Percentiles rank a stretch among this genome's conserved stretches.
These are phyloP conservation scores for Euphorbia corollata DNA, from an alignment of 441 rosid species.

Conservation along the genomic window DNA sequence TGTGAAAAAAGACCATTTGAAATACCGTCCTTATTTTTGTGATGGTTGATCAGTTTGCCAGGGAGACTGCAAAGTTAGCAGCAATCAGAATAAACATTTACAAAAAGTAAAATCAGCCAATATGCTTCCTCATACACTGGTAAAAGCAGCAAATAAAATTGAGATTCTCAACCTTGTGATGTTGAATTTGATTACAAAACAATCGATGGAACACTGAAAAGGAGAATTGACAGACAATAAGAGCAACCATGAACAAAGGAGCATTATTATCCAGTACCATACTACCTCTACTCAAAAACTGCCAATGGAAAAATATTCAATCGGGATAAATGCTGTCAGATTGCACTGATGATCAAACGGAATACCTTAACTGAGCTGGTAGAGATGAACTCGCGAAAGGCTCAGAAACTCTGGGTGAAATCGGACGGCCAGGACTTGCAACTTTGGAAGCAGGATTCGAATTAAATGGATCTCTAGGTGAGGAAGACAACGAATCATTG, in stretches of 20 bases:
- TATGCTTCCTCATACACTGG: not conserved
- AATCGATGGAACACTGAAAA: not conserved
- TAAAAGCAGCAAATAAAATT: not conserved
- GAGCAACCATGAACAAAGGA: not conserved
- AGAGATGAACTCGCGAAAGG: constrained; percentile 34
- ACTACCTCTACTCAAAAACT: not conserved
- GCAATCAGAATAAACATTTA: constrained; percentile 14
- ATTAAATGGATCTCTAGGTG: constrained; percentile 41
- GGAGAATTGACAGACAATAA: not conserved
- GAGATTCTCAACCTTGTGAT: too few relatives aligned
- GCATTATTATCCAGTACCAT: not conserved
- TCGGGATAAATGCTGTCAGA: not conserved
- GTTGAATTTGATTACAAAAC: too few relatives aligned
- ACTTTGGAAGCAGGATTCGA: constrained; percentile 48
- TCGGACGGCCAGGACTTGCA: constrained; percentile 49
- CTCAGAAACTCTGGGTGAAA: constrained; percentile 45
- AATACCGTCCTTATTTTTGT: constrained; percentile 35
- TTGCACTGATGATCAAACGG: not conserved
- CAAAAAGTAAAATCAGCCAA: not conserved
- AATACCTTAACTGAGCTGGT: constrained; percentile 71
- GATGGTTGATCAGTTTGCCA: constrained; percentile 32
- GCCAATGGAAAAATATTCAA: too few relatives aligned
- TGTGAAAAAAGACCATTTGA: constrained; percentile 26
- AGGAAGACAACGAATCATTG: constrained; percentile 36
- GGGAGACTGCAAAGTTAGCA: constrained; percentile 47